Evolutionary conservation across 805 yeast genomes (phyloP).

Genomic region (Saccharomycopsis oosterbeekiorum): DNA sequence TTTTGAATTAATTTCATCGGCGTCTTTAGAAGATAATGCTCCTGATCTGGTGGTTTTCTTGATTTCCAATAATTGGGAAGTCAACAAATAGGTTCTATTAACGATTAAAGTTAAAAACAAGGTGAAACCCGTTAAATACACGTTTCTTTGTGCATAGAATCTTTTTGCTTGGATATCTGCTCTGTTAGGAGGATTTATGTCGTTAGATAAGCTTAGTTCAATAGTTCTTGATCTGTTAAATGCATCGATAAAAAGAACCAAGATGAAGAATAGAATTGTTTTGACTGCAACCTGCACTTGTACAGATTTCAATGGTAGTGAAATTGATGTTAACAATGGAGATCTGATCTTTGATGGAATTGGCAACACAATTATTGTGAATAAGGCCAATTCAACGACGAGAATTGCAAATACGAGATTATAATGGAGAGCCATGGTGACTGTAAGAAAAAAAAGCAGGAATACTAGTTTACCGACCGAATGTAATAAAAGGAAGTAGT

Average conservation of each 20-base stretch:
- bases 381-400: conserved; percentile 66
- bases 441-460: too few relatives aligned
- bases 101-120: conserved; percentile 79
- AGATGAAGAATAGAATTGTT: conserved; percentile 74
- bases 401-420: conserved; percentile 50
- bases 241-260: conserved; percentile 78
- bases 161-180: conserved; percentile 77
- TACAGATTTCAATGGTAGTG: conserved; percentile 61
- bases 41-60: conserved; percentile 43
- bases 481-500: too few relatives aligned
- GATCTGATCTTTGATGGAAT: conserved; percentile 68
- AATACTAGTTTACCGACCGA: too few relatives aligned
- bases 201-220: conserved; percentile 44
- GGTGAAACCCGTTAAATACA: conserved; percentile 93
- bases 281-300: conserved; percentile 69
- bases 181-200: conserved; percentile 19
- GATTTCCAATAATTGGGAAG: conserved; percentile 52
- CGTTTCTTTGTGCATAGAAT: conserved; percentile 92
- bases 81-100: conserved; percentile 73
- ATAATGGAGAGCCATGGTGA: conserved; percentile 28
- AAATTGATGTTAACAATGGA: conserved; percentile 50
- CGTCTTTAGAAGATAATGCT: conserved; percentile 20
- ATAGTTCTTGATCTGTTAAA: conserved; percentile 74
- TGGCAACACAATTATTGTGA: conserved; percentile 76
- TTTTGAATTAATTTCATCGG: conserved; percentile 23